Base-by-base conservation (phyloP, 192 early-diverging fungal species). In the Coemansia sp. region DNA sequence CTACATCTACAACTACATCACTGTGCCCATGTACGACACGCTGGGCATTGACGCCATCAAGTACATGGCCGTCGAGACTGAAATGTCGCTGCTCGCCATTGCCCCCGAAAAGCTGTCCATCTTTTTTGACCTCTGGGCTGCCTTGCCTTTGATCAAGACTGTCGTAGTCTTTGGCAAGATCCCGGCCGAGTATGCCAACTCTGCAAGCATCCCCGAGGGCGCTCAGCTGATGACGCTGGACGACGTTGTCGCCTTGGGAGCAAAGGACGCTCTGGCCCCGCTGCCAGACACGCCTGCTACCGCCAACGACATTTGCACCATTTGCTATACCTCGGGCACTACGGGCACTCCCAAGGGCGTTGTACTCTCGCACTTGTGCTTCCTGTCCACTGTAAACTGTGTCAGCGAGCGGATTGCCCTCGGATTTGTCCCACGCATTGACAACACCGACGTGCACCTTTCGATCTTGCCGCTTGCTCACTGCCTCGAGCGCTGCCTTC, bases 321-420 rank as follows among this genome's bases (percentile, higher is more conserved):
- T 97, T 73, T 95, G 95, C 90, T 98, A 91, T 67, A 93, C 88
- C 19, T 90, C 87, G 43, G 91, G 95, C 17, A 91, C 88, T 15
- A 95, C 94, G 9, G 93, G 93, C n/a, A 88, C 80, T 70, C 95
- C 95, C 55, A 98, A 98, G 79, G 95, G 95, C 60, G 94, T 93
- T 4, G 81, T 94, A 42, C 72, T 98, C 22, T 83, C 87, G 22
- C 93, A 96, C 72, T 78, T 83, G 59, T 90, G 93, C 69, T 80
- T 96, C 50, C 76, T 95, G 35, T 90, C 95, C 56, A 83, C 85
- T 8, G 53, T 52, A 2, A 29, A 69, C 18, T 55, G 57, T 0
- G 56, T 41, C 15, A 48, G 15, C 9, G 14, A 69, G 44, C 32
- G 70, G 22, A 66, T 79, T 2, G 7, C n/a, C n/a, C 50, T 58